Conservation (phyloP, 805 yeast species). For the Sungouiella blattae region DNA sequence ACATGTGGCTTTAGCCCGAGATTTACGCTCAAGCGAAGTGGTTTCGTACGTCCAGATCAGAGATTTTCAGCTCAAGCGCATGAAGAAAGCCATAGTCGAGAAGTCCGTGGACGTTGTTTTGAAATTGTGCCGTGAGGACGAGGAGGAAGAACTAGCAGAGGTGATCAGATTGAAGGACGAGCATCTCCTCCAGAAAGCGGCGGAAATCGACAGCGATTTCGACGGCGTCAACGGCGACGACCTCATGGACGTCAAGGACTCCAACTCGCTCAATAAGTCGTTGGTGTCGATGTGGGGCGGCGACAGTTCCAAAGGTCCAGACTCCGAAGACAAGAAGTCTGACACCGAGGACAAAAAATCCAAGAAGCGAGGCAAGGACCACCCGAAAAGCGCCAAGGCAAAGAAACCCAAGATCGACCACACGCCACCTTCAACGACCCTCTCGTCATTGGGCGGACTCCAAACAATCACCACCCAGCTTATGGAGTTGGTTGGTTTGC, state of each 20-base stretch:
- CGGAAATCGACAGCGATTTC: constrained; percentile 35
- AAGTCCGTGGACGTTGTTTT: constrained; percentile 62
- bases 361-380: constrained; percentile 53
- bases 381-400: constrained; percentile 29
- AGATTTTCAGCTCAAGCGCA: constrained; percentile 65
- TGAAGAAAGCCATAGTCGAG: constrained; percentile 61
- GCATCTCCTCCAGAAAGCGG: constrained; percentile 16
- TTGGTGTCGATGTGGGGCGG: constrained; percentile 66
- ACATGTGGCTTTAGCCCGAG: constrained; percentile 58
- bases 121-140: constrained; percentile 54
- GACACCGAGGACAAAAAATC: constrained; percentile 28
- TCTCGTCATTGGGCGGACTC: constrained; percentile 85
- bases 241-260: constrained; percentile 62
- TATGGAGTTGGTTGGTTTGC: constrained; percentile 88
- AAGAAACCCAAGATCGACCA: constrained; percentile 49
- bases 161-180: constrained; percentile 15
- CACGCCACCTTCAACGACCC: constrained; percentile 63
- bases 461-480: constrained; percentile 80
- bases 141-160: constrained; percentile 51
- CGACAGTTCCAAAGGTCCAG: constrained; percentile 1
- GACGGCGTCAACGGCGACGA: constrained; percentile 41
- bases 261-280: constrained; percentile 70
- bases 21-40: constrained; percentile 49
- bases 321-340: constrained; percentile 8
- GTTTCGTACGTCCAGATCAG: constrained; percentile 57